Percentiles rank a stretch among this genome's conserved stretches.
Conservation (phyloP, 2,329 filamentous ascomycete species). For the Fusarium hainanense region DNA sequence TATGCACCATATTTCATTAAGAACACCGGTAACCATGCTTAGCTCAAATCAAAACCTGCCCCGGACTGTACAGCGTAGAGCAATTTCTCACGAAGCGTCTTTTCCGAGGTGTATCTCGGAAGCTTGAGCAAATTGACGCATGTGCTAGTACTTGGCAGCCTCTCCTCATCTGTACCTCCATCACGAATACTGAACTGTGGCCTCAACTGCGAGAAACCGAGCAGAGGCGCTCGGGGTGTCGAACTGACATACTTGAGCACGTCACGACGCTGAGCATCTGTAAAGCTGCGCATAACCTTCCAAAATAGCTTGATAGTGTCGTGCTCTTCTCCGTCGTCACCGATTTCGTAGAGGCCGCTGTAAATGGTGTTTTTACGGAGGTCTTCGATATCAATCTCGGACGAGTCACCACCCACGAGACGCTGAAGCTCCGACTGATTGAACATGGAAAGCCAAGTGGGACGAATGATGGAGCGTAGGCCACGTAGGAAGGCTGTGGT, state of each 20-base stretch:
- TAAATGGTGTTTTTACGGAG: constrained; percentile 86
- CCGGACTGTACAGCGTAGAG: constrained; percentile 90
- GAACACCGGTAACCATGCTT: background rate
- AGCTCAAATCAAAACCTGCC: constrained; percentile 89
- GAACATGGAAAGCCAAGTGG: constrained; percentile 97
- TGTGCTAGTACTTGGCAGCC: constrained; percentile 92
- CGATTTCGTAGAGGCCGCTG: constrained; percentile 87
- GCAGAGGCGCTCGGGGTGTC: constrained; percentile 86
- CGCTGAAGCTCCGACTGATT: constrained; percentile 96
- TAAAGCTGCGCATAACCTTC: constrained; percentile 82
- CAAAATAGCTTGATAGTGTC: constrained; percentile 89
- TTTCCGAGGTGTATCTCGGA: constrained; percentile 78
- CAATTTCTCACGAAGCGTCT: constrained; percentile 79
- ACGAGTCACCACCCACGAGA: constrained; percentile 87
- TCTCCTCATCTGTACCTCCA: constrained; percentile 67
- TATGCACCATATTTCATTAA: constrained; percentile 2
- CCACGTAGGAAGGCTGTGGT: constrained; percentile 90
- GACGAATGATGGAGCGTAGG: constrained; percentile 87
- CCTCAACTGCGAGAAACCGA: constrained; percentile 88
- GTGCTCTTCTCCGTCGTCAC: constrained; percentile 89
- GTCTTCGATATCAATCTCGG: constrained; percentile 88
- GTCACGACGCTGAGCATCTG: constrained; percentile 81
- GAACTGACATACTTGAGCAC: constrained; percentile 97
- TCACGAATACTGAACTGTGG: constrained; percentile 93
- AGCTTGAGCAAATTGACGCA: constrained; percentile 96